A percentile compares a stretch with the other conserved stretches of the same genome.
These are phyloP conservation scores for Boletellus ananas DNA, from an alignment of 768 basidiomycete species.

Conservation along the genomic window DNA sequence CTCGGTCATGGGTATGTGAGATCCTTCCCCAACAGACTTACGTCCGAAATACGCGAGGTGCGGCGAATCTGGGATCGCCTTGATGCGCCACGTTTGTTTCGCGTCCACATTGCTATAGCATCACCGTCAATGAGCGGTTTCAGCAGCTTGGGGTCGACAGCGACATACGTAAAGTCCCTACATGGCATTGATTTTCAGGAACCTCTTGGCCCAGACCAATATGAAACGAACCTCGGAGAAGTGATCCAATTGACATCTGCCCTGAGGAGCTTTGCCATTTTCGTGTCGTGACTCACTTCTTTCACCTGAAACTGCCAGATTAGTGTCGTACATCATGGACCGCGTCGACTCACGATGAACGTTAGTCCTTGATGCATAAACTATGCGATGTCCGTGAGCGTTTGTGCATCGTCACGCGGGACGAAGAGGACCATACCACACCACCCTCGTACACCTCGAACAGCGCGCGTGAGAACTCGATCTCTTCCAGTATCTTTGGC, in stretches of 20 bases:
- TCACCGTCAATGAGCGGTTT: background rate
- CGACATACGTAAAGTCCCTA: constrained; percentile 72
- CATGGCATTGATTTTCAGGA: background rate
- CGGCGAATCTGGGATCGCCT: constrained; percentile 54
- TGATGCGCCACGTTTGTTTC: constrained; percentile 68
- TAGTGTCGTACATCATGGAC: background rate
- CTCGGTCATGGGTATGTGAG: background rate
- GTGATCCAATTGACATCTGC: constrained; percentile 88
- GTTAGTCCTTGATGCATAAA: constrained; percentile 87
- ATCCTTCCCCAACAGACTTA: constrained; percentile 33
- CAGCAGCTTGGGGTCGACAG: background rate
- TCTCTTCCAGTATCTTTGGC: constrained; percentile 63
- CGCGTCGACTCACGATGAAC: constrained; percentile 53
- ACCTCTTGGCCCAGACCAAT: background rate
- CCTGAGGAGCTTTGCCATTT: constrained; percentile 62
- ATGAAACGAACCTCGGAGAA: constrained; percentile 48
- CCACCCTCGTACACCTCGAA: constrained; percentile 91
- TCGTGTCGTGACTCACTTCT: constrained; percentile 77
- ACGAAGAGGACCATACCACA: constrained; percentile 47
- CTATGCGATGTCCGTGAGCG: constrained; percentile 33
- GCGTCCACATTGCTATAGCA: constrained; percentile 68
- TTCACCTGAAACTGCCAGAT: constrained; percentile 47
- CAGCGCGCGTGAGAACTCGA: constrained; percentile 77
- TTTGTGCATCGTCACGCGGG: background rate
- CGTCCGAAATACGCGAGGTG: constrained; percentile 69